A percentile compares a stretch with the other conserved stretches of the same genome.
Conservation (phyloP, 148 eudicot species). For the Fagopyrum tataricum region DNA sequence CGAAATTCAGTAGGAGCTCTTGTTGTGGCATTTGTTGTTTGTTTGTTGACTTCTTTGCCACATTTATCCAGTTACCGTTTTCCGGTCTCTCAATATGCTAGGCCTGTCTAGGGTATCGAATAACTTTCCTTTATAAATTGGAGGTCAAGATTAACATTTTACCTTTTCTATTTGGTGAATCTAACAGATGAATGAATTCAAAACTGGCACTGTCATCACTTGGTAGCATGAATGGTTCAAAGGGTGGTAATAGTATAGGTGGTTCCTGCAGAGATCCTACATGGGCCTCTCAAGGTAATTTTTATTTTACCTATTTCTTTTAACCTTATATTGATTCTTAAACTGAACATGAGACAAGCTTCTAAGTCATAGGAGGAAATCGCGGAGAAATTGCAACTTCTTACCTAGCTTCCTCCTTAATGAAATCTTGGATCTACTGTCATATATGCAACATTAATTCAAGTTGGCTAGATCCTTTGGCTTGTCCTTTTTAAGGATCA, state of each 20-base stretch:
- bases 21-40: neutral
- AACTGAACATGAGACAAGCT: neutral
- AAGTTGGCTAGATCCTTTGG: conserved; percentile 6
- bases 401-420: neutral
- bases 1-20: no score
- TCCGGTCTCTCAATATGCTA: no score
- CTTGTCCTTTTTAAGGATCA: neutral
- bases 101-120: no score
- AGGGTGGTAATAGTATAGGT: conserved; percentile 22
- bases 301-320: neutral
- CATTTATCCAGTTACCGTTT: no score
- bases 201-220: conserved; percentile 27
- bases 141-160: conserved; percentile 1
- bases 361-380: neutral
- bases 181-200: conserved; percentile 44
- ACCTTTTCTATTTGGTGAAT: neutral
- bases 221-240: conserved; percentile 18
- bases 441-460: neutral
- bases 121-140: neutral
- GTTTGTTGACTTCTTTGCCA: no score
- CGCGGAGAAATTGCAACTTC: neutral
- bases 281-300: conserved; percentile 59
- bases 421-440: neutral
- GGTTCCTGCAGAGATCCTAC: conserved; percentile 31
- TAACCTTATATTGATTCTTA: neutral